phyloP scores from a whole-genome alignment of 495 filamentous ascomycete species.

The Jackrogersella multiformis region DNA sequence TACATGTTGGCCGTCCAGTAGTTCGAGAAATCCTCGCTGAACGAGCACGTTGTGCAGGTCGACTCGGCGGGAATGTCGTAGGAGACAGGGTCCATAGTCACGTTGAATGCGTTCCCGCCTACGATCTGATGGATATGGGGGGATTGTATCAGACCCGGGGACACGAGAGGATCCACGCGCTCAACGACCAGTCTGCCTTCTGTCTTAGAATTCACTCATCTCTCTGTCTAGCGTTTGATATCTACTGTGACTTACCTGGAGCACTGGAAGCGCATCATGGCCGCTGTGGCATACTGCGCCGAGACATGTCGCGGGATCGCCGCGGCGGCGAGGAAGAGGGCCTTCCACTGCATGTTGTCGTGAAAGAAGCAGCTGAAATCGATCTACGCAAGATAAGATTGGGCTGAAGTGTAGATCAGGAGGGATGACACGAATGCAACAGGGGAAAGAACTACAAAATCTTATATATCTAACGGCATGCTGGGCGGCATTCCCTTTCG shows the following conservation, averaged over 20 bases:
- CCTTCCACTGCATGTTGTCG: slow-evolving; percentile 41
- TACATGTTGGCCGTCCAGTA: slow-evolving; percentile 52
- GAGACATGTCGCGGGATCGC: slow-evolving; percentile 36
- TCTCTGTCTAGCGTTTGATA: background rate
- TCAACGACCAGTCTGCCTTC: slow-evolving; percentile 43
- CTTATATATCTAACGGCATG: slow-evolving; percentile 20
- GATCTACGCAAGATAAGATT: slow-evolving; percentile 29
- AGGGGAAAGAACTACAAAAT: slow-evolving; percentile 11
- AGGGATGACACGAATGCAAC: background rate
- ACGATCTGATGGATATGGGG: slow-evolving; percentile 49
- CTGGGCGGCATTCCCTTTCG: slow-evolving; percentile 13
- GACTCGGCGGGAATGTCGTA: slow-evolving; percentile 40
- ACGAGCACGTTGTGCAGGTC: slow-evolving; percentile 51
- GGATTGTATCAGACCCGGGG: slow-evolving; percentile 46
- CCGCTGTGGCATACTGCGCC: slow-evolving; percentile 37
- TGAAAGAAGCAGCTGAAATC: slow-evolving; percentile 20
- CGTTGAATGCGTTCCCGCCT: slow-evolving; percentile 49
- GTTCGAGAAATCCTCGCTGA: slow-evolving; percentile 53
- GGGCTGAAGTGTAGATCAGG: slow-evolving; percentile 27
- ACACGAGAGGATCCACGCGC: slow-evolving; percentile 52
- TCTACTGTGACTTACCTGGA: slow-evolving; percentile 22
- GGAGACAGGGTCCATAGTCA: slow-evolving; percentile 43
- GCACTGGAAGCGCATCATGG: slow-evolving; percentile 41
- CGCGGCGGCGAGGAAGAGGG: slow-evolving; percentile 35
- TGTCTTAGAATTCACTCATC: slow-evolving; percentile 7